Evolutionary conservation across 805 yeast genomes (phyloP), one percentile per base, ranked within the genome.

Genomic region (Maudiozyma barnettii): DNA sequence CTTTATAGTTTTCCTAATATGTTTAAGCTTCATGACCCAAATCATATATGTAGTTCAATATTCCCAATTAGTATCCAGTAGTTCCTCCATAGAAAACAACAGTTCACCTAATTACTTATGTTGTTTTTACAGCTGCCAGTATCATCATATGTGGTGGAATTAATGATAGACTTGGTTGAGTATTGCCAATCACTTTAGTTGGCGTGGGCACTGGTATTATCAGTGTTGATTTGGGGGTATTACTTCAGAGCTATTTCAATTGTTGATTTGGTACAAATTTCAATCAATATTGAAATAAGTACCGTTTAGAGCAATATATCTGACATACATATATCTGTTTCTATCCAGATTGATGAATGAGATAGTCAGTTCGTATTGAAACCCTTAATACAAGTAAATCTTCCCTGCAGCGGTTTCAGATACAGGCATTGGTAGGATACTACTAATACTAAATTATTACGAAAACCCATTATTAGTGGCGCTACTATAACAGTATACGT

Each of bases 141-240:
- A 52, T 54, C 14, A 48, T 58, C n/a, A 18, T 45, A 12, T 50
- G 55, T 29, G 74, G 72, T 40, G 45, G 64, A 5, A 31, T 64
- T 5, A 62, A 64, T 37, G 63, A 58, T 39, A 64, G 59, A 45
- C 59, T 67, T 9, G 66, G 69, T 20, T 50, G 53, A 14, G 62
- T 69, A 40, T 69, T 70, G 50, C 69, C 72, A 10, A 59, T 57
- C 7, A 63, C 64, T 6, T 26, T 68, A 2, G 18, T 60, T 29
- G 73, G 69, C n/a, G 57, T 56, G 12, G 30, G 52, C 6, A 20
- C 55, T 14, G 70, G 69, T 5, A 41, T 60, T 16, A 50, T 69
- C 30, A 73, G 74, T 2, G 54, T 61, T 2, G 36, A 16, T 31
- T n/a, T 31, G 36, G 6, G 10, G 36, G 14, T 16, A 2, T 14